phyloP scores from a whole-genome alignment of 345 rosid species.

The Bretschneidera sinensis region DNA sequence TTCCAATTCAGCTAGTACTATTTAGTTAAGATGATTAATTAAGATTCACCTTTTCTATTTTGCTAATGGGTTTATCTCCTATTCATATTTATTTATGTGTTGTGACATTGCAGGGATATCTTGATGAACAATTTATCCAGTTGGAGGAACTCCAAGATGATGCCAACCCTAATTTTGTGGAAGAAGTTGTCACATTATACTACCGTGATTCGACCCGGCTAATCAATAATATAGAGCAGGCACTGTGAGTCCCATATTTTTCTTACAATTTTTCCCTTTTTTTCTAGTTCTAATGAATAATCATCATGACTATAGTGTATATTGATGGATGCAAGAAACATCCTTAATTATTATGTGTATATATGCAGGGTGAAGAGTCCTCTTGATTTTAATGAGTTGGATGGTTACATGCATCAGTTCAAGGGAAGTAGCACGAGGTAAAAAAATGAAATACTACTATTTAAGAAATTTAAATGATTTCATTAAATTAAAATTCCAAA shows the following conservation, averaged over 20 bases:
- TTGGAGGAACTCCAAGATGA: slow-evolving; percentile 72
- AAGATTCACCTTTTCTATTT: too few species aligned
- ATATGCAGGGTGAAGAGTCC: slow-evolving; percentile 46
- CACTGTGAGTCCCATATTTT: slow-evolving; percentile 36
- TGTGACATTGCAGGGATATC: slow-evolving; percentile 51
- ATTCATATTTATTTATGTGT: not conserved
- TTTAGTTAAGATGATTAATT: too few species aligned
- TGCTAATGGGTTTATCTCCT: too few species aligned
- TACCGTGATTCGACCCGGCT: slow-evolving; percentile 59
- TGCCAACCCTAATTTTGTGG: slow-evolving; percentile 69
- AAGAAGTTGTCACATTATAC: slow-evolving; percentile 61
- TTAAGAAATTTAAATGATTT: too few species aligned
- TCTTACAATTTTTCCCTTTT: not conserved
- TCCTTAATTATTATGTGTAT: too few species aligned
- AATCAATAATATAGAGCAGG: slow-evolving; percentile 43
- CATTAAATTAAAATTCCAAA: too few species aligned
- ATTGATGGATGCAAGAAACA: too few species aligned
- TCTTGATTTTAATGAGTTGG: slow-evolving; percentile 61
- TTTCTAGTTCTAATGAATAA: too few species aligned
- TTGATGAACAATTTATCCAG: slow-evolving; percentile 66
- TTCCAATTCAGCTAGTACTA: too few species aligned
- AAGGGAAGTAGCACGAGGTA: slow-evolving; percentile 95
- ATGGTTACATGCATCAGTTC: slow-evolving; percentile 83
- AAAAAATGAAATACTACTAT: not conserved
- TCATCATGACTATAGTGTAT: not conserved